phyloP scores from a whole-genome alignment of 805 yeast genomes.

The Pichia phayaonensis region DNA sequence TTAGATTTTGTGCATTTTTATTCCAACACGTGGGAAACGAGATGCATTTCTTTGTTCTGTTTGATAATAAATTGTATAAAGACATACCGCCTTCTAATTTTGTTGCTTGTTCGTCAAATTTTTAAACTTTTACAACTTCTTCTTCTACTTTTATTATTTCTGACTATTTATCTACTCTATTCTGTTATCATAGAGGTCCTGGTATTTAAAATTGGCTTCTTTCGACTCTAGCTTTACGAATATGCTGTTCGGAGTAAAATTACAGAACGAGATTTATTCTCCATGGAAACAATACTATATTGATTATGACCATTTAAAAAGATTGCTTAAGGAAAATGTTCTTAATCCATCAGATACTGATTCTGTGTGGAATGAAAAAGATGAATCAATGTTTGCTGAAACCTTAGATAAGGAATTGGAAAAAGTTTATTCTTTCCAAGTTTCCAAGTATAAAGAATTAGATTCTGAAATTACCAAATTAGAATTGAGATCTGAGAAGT shows the following conservation, averaged over 20 bases:
- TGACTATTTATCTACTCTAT: neutral
- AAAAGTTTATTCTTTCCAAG: conserved; percentile 70
- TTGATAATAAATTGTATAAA: neutral
- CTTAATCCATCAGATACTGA: conserved; percentile 13
- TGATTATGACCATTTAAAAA: conserved; percentile 57
- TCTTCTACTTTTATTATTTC: neutral
- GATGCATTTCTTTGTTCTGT: neutral
- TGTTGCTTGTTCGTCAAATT: neutral
- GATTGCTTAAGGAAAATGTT: conserved; percentile 61
- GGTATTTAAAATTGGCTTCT: neutral
- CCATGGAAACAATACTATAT: conserved; percentile 83
- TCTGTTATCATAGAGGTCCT: neutral
- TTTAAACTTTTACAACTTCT: neutral
- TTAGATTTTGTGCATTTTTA: no score
- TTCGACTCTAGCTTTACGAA: neutral
- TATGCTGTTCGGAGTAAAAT: conserved; percentile 83
- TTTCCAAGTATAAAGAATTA: conserved; percentile 58
- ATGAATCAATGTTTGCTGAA: conserved; percentile 62
- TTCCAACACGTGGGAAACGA: neutral
- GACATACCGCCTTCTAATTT: neutral
- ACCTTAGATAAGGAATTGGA: conserved; percentile 64
- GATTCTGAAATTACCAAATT: conserved; percentile 55
- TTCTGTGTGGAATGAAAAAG: conserved; percentile 55
- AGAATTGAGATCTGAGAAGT: conserved; percentile 50
- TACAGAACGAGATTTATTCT: conserved; percentile 71